Conservation (phyloP, 2,329 filamentous ascomycete species). For the Neurospora sp. region DNA sequence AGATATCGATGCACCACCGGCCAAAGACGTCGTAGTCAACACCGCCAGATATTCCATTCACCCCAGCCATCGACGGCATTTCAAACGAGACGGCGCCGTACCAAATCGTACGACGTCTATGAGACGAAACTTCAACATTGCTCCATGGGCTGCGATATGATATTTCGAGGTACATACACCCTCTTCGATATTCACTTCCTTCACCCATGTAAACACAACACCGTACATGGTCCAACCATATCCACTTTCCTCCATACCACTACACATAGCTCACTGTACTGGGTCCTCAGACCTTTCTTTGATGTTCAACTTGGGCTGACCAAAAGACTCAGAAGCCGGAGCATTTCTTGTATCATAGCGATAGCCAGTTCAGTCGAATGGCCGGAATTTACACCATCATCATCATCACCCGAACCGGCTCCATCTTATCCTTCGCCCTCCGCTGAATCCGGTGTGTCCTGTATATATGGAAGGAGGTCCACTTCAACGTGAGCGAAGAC, state of each 20-base stretch:
- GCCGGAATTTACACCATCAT: background rate
- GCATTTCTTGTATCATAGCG: constrained; percentile 2
- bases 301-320: background rate
- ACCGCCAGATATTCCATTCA: background rate
- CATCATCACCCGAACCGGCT: background rate
- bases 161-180: constrained; percentile 2
- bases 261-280: background rate
- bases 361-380: background rate
- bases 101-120: background rate
- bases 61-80: background rate
- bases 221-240: background rate
- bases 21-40: background rate
- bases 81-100: background rate
- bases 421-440: background rate
- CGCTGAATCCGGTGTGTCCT: background rate
- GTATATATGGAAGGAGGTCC: constrained; percentile 9
- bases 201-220: background rate
- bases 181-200: background rate
- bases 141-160: constrained; percentile 1
- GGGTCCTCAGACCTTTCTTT: background rate
- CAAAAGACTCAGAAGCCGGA: background rate
- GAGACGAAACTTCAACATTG: constrained; percentile 2
- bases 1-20: background rate
- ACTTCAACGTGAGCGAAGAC: constrained; percentile 12
- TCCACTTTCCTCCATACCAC: background rate